A percentile compares a stretch with the other conserved stretches of the same genome.
Evolutionary conservation across 192 early-diverging fungal genomes (phyloP).

Genomic region (Backusella liffmaniae): DNA sequence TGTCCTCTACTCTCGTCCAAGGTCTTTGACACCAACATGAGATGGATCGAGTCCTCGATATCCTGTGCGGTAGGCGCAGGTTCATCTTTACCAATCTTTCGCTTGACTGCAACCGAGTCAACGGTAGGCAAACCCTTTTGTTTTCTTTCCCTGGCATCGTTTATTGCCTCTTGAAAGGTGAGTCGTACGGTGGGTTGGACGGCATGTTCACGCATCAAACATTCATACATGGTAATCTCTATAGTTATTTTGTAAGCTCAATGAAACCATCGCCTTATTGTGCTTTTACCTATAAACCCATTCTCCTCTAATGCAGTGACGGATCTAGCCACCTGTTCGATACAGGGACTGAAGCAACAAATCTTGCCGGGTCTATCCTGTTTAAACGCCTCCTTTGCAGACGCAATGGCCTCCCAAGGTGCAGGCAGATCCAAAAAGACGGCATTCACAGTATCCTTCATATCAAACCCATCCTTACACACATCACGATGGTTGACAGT

Average conservation of each 20-base stretch:
- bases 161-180: slow-evolving; percentile 64
- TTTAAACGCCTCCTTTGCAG: slow-evolving; percentile 85
- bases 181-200: slow-evolving; percentile 60
- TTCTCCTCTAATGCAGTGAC: slow-evolving; percentile 72
- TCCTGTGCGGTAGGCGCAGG: slow-evolving; percentile 20
- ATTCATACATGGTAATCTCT: slow-evolving; percentile 92
- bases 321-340: slow-evolving; percentile 91
- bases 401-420: slow-evolving; percentile 90
- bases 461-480: slow-evolving; percentile 82
- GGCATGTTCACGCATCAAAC: slow-evolving; percentile 80
- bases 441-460: slow-evolving; percentile 71
- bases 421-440: slow-evolving; percentile 96
- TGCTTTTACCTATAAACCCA: slow-evolving; percentile 74
- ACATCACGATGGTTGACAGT: slow-evolving; percentile 84
- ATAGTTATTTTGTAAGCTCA: not conserved
- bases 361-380: slow-evolving; percentile 79
- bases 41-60: not conserved
- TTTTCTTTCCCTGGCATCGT: slow-evolving; percentile 42
- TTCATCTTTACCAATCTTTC: slow-evolving; percentile 18
- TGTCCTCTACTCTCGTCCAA: slow-evolving; percentile 71
- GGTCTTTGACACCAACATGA: slow-evolving; percentile 62
- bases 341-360: slow-evolving; percentile 94
- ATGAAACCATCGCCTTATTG: not conserved
- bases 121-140: not conserved
- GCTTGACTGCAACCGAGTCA: slow-evolving; percentile 18